Evolutionary conservation across 2,329 filamentous ascomycete species (phyloP), one percentile per base, ranked within the genome.

Genomic region (Balansia obtecta): DNA sequence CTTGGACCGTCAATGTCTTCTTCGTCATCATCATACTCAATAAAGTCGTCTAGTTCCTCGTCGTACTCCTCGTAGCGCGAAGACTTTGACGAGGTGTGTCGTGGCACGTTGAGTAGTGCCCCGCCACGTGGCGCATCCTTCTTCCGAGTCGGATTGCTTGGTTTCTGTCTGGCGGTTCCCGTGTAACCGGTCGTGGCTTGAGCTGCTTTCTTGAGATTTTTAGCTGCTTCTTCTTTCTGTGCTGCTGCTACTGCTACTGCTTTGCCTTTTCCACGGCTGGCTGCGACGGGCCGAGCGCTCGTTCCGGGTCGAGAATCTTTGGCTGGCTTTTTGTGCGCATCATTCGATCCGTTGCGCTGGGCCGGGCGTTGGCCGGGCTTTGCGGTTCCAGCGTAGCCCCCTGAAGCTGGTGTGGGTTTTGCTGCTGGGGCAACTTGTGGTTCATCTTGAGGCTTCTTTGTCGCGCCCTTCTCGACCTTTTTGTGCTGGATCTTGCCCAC

Each of bases 401-500:
- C 39, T 1, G 50, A 15, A 11, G 20, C 45, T 45, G 51, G 50
- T 48, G 60, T n/a, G n/a, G n/a, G 65, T 52, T 62, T 65, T 43
- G 67, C 44, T 9, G 44, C 9, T n/a, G n/a, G 7, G 27, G 57
- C 57, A 1, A 46, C 46, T 54, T 37, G 47, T 15, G 62, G 64
- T n/a, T 60, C 60, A 32, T 72, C 72, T 45, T 75, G 74, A 56
- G 71, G 74, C 53, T 72, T 74, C 63, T 73, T 84, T 8, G 52
- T 72, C 7, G 75, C 68, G n/a, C 75, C 66, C 59, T 81, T 84
- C 57, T 86, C 84, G 1, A 82, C 76, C 18, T 82, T 74, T 62
- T 88, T 88, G 65, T 88, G 84, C 61, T 87, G 85, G 56, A 88
- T 86, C 57, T 80, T 81, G 50, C 83, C 84, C 22, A 84, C 73